Percentiles rank a stretch among this genome's conserved stretches.
phyloP scores from a whole-genome alignment of 129 eudicot genomes.

The Sambucus nigra region DNA sequence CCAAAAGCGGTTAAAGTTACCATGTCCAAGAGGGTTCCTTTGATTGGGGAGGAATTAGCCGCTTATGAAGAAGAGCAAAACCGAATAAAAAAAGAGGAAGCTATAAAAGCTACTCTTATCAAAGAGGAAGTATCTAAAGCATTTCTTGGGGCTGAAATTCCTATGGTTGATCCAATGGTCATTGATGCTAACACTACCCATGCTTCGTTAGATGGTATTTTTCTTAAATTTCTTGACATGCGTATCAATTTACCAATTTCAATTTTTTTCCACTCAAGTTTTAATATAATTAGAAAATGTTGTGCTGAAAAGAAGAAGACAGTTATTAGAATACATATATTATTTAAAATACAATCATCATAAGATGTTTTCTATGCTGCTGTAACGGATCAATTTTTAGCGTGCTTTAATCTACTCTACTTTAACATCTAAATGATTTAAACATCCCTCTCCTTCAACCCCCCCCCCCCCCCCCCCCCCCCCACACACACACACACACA shows the following conservation, averaged over 20 bases:
- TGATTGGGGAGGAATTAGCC: slow-evolving; percentile 92
- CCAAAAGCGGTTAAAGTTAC: slow-evolving; percentile 97
- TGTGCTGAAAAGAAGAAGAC: no score
- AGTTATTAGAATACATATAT: no score
- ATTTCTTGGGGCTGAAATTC: slow-evolving; percentile 38
- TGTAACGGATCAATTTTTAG: no score
- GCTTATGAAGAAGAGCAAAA: slow-evolving; percentile 94
- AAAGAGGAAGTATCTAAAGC: slow-evolving; percentile 82
- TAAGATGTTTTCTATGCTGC: no score
- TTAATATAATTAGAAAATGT: no score
- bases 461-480: no score
- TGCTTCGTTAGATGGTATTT: slow-evolving; percentile 52
- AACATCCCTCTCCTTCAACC: no score
- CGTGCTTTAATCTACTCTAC: no score
- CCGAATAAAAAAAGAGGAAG: slow-evolving; percentile 72
- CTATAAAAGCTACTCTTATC: slow-evolving; percentile 63
- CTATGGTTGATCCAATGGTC: slow-evolving; percentile 58
- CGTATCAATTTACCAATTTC: background rate
- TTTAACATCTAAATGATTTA: no score
- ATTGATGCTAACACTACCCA: slow-evolving; percentile 40
- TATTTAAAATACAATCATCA: no score
- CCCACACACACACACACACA: no score
- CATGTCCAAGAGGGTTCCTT: slow-evolving; percentile 80
- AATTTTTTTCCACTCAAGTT: no score
- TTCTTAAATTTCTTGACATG: slow-evolving; percentile 5